A percentile compares a stretch with the other conserved stretches of the same genome.
These are phyloP conservation scores for Aspergillus pseudoterreus DNA, from an alignment of 2,329 filamentous ascomycete species.

Conservation along the genomic window DNA sequence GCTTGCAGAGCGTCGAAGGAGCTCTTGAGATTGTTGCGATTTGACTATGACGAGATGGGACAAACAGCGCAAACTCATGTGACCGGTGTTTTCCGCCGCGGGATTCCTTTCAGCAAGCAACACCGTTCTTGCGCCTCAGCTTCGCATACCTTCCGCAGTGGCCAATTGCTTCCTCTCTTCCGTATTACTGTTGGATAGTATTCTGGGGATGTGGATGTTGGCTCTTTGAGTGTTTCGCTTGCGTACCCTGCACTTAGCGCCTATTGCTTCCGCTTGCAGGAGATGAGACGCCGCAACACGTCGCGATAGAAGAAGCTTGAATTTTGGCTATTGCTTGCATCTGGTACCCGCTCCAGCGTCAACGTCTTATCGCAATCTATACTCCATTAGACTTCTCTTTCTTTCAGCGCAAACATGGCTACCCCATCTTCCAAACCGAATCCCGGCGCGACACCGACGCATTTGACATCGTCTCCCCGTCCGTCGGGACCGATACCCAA, in stretches of 20 bases:
- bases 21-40: not conserved
- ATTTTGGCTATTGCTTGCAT: not conserved
- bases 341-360: not conserved
- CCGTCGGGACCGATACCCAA: slow-evolving; percentile 39
- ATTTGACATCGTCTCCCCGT: slow-evolving; percentile 43
- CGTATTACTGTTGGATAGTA: not conserved
- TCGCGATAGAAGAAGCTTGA: not conserved
- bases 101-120: not conserved
- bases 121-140: not conserved
- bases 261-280: not conserved
- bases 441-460: slow-evolving; percentile 41
- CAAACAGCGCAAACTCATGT: slow-evolving; percentile 32
- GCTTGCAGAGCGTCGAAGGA: not conserved
- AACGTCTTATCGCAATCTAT: not conserved
- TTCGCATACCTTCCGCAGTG: not conserved
- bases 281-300: not conserved
- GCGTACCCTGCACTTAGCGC: not conserved
- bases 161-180: not conserved
- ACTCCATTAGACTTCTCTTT: not conserved
- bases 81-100: slow-evolving; percentile 18
- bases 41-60: slow-evolving; percentile 2
- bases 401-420: slow-evolving; percentile 30
- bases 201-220: not conserved
- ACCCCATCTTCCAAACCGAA: slow-evolving; percentile 43
- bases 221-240: not conserved